A percentile compares a stretch with the other conserved stretches of the same genome.
Conservation (phyloP, 352 stramenopile genomes). For the Phytophthora idaei region DNA sequence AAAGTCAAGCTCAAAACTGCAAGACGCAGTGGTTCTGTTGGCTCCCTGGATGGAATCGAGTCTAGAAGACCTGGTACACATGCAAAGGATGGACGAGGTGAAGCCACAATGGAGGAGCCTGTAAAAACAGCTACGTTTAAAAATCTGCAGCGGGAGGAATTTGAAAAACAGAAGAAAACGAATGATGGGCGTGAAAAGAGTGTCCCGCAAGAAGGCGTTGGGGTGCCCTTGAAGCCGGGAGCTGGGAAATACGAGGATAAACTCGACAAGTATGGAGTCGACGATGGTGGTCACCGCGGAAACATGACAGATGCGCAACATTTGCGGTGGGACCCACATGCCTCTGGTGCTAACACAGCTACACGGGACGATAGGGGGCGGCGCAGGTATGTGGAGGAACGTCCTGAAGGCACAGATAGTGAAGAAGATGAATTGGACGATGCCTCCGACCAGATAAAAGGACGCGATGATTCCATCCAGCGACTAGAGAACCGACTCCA, state of each 20-base stretch:
- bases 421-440: conserved; percentile 5
- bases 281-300: neutral
- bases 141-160: too few relatives aligned
- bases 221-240: neutral
- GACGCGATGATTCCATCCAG: conserved; percentile 24
- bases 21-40: conserved; percentile 1
- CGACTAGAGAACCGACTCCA: conserved; percentile 39
- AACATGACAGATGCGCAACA: neutral
- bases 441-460: neutral
- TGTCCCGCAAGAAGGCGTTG: neutral
- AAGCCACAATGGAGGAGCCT: neutral
- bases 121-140: too few relatives aligned
- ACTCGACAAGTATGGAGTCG: neutral
- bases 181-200: neutral
- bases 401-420: conserved; percentile 12
- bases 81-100: conserved; percentile 3
- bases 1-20: conserved; percentile 13
- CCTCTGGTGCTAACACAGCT: neutral
- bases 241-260: conserved; percentile 2
- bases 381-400: conserved; percentile 2
- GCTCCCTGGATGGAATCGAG: conserved; percentile 8
- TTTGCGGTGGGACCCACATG: conserved; percentile 1
- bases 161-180: too few relatives aligned
- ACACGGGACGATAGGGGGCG: neutral
- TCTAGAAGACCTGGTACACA: neutral